Percentiles rank a stretch among this genome's conserved stretches.
Conservation (phyloP, 257 asterid genomes). For the Primulina eburnea region DNA sequence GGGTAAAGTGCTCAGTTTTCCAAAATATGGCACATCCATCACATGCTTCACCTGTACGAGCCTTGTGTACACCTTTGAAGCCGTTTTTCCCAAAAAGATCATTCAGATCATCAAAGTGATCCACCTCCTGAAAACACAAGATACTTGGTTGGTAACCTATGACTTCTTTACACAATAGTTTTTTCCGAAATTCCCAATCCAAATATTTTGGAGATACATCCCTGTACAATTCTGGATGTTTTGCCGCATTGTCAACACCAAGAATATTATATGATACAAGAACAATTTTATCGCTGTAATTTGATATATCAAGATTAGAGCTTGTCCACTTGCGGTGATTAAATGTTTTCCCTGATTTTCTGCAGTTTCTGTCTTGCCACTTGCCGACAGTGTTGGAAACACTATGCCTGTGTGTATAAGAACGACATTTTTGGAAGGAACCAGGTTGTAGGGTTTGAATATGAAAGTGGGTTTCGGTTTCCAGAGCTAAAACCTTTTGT, state of each 20-base stretch:
- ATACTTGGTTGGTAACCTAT: slow-evolving; percentile 56
- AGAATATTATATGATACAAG: slow-evolving; percentile 75
- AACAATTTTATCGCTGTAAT: slow-evolving; percentile 47
- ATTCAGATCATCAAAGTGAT: slow-evolving; percentile 60
- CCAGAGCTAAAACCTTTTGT: slow-evolving; percentile 29
- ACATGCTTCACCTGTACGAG: slow-evolving; percentile 69
- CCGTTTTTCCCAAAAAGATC: slow-evolving; percentile 62
- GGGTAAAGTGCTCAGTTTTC: slow-evolving; percentile 60
- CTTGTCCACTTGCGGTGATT: slow-evolving; percentile 62
- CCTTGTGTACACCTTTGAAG: slow-evolving; percentile 70
- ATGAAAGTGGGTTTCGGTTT: slow-evolving; percentile 26
- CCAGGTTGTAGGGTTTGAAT: slow-evolving; percentile 34
- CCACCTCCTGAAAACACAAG: slow-evolving; percentile 93
- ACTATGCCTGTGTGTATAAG: slow-evolving; percentile 23
- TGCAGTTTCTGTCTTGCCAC: slow-evolving; percentile 25
- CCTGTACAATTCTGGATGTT: slow-evolving; percentile 61
- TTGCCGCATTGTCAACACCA: slow-evolving; percentile 65
- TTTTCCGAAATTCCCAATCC: slow-evolving; percentile 75
- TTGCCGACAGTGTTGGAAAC: slow-evolving; percentile 9
- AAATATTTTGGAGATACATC: slow-evolving; percentile 44
- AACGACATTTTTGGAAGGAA: slow-evolving; percentile 26
- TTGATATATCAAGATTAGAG: slow-evolving; percentile 49
- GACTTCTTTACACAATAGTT: slow-evolving; percentile 54
- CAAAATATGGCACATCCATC: slow-evolving; percentile 94
- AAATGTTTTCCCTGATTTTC: slow-evolving; percentile 22